phyloP scores from a whole-genome alignment of 1,284 basidiomycete species.

The Leccinum fuscescens region DNA sequence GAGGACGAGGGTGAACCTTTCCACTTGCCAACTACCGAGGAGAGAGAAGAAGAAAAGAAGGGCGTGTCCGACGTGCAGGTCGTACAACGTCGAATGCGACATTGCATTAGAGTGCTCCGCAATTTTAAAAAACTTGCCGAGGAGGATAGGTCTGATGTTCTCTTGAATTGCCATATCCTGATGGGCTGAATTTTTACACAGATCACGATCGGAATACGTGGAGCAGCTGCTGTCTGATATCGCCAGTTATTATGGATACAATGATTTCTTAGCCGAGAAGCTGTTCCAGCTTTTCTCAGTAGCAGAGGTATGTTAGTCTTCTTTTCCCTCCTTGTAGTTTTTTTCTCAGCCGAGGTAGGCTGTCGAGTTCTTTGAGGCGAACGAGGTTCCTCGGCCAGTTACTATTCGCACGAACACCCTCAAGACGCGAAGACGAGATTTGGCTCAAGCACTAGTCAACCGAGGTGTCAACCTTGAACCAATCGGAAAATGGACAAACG shows the following conservation, averaged over 20 bases:
- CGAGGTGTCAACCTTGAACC: conserved; percentile 97
- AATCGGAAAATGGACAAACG: conserved; percentile 98
- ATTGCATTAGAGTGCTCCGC: conserved; percentile 79
- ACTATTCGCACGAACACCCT: conserved; percentile 98
- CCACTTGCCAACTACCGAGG: conserved; percentile 78
- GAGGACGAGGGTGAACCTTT: conserved; percentile 57
- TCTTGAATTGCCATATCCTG: conserved; percentile 12
- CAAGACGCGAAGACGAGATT: conserved; percentile 88
- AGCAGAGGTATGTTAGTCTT: conserved; percentile 64
- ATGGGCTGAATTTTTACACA: conserved; percentile 31
- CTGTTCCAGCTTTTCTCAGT: conserved; percentile 93
- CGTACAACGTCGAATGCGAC: conserved; percentile 87
- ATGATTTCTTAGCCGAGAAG: conserved; percentile 92
- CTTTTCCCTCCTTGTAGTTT: not conserved
- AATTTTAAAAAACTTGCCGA: conserved; percentile 72
- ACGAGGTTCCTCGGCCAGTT: conserved; percentile 94
- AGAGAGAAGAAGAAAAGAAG: conserved; percentile 75
- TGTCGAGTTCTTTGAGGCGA: conserved; percentile 98
- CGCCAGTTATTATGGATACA: conserved; percentile 96
- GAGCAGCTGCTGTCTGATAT: conserved; percentile 89
- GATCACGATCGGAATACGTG: conserved; percentile 86
- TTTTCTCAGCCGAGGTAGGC: conserved; percentile 53
- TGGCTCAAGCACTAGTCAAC: conserved; percentile 93
- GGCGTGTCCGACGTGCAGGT: conserved; percentile 79
- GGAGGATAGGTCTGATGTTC: conserved; percentile 62